Evolutionary conservation across 345 rosid genomes (phyloP).

Genomic region (Limnanthes douglasii): DNA sequence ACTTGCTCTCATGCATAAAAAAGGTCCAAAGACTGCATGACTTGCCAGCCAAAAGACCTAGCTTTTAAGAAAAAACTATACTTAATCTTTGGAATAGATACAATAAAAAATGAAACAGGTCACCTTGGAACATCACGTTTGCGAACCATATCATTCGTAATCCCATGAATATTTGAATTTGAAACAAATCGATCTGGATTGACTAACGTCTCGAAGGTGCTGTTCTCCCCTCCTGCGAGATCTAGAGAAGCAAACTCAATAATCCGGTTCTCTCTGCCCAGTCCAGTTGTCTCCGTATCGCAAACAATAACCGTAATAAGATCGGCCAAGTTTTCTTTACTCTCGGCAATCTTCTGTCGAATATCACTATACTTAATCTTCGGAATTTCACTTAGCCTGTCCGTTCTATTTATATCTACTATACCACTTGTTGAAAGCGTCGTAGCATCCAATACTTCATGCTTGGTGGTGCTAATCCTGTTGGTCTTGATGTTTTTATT

Average conservation of each 20-base stretch:
- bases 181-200: slow-evolving; percentile 48
- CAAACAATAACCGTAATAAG: slow-evolving; percentile 42
- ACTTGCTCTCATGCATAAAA: neutral
- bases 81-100: too few species aligned
- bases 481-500: slow-evolving; percentile 16
- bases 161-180: slow-evolving; percentile 42
- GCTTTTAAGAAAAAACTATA: neutral
- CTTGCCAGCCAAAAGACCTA: neutral
- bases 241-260: slow-evolving; percentile 80
- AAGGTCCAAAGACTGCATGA: neutral
- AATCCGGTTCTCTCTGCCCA: slow-evolving; percentile 30
- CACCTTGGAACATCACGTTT: slow-evolving; percentile 84
- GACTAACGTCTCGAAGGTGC: slow-evolving; percentile 73
- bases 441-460: slow-evolving; percentile 23
- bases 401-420: slow-evolving; percentile 21
- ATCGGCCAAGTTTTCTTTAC: slow-evolving; percentile 31
- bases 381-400: slow-evolving; percentile 12
- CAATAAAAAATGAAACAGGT: neutral
- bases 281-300: slow-evolving; percentile 78
- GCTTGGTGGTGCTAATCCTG: slow-evolving; percentile 18
- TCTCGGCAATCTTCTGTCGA: slow-evolving; percentile 34
- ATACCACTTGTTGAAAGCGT: slow-evolving; percentile 25
- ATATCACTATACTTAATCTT: slow-evolving; percentile 24
- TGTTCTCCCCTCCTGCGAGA: slow-evolving; percentile 66
- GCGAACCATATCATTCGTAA: slow-evolving; percentile 58